Base-by-base conservation (phyloP, 2,329 filamentous ascomycete species). In the Colletotrichum abscissum region DNA sequence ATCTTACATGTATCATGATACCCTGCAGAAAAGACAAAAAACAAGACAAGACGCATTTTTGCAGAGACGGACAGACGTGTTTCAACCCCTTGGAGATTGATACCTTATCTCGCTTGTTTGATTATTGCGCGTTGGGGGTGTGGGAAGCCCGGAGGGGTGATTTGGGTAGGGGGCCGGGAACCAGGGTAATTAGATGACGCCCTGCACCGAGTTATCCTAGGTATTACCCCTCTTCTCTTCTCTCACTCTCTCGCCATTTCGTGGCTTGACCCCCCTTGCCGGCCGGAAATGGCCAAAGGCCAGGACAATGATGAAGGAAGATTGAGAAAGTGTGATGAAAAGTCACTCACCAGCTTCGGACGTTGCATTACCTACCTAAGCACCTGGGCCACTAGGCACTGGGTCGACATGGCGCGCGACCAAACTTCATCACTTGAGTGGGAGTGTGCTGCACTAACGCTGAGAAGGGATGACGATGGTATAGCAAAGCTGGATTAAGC, bases 71-170 rank as follows among this genome's bases (percentile, higher is more conserved):
- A 62, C n/a, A 62, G 59, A 63, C 63, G 24, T 49, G 71, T 73
- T 67, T 72, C 71, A 67, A 57, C 67, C 67, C 71, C 67, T 52
- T 66, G 67, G 35, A 59, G 57, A 57, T 52, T 63, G 71, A 73
- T 73, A 63, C 62, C 62, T 72, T 73, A 73, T 73, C 57, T 73
- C 71, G 67, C 71, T 73, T 73, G 71, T 73, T 72, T 73, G 68
- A 73, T 72, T 73, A 63, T 67, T n/a, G 52, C 38, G n/a, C 28
- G 52, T 38, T 60, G 55, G 30, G n/a, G 26, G 22, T 49, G 38
- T 55, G 68, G 67, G 63, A 49, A 19, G 42, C 42, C 19, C 19
- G 55, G 63, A 38, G 64, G 64, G 35, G 19, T 56, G 59, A 55
- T 38, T 71, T 52, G 46, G 26, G 24, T 62, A 49, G 19, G 19